Conservation (phyloP, 768 basidiomycete species). For the Lentinula lateritia region DNA sequence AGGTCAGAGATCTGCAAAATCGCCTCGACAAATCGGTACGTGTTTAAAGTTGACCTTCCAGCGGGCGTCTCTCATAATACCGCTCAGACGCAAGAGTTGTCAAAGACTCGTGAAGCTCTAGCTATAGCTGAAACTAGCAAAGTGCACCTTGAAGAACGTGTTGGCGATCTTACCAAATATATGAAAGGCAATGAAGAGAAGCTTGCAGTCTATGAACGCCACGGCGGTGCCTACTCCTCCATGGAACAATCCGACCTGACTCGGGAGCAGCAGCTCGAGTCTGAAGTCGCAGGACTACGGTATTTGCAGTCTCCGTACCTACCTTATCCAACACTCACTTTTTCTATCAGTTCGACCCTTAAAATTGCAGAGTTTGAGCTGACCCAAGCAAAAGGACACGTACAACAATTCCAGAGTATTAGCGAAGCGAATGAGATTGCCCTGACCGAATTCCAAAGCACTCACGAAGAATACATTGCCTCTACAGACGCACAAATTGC, state of each 20-base stretch:
- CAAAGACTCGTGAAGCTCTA: conserved; percentile 65
- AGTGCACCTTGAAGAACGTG: conserved; percentile 70
- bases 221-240: conserved; percentile 27
- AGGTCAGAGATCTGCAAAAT: conserved; percentile 66
- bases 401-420: conserved; percentile 83
- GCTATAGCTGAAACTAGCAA: conserved; percentile 73
- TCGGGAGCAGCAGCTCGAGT: conserved; percentile 75
- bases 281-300: conserved; percentile 84
- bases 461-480: conserved; percentile 76
- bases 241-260: conserved; percentile 26
- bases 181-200: conserved; percentile 80
- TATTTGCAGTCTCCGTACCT: conserved; percentile 19
- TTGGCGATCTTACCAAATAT: conserved; percentile 54
- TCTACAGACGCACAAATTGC: conserved; percentile 66
- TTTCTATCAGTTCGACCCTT: conserved; percentile 52
- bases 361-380: conserved; percentile 79
- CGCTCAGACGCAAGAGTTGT: conserved; percentile 55
- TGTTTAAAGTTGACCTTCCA: conserved; percentile 3
- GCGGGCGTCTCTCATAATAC: conserved; percentile 6
- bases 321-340: not conserved
- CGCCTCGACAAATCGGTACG: conserved; percentile 69
- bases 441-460: conserved; percentile 59
- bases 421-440: conserved; percentile 79
- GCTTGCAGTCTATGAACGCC: conserved; percentile 79
- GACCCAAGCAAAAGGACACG: conserved; percentile 61